These are phyloP conservation scores for Pseudoturritis turrita DNA, from an alignment of 345 rosid species.

Conservation along the genomic window DNA sequence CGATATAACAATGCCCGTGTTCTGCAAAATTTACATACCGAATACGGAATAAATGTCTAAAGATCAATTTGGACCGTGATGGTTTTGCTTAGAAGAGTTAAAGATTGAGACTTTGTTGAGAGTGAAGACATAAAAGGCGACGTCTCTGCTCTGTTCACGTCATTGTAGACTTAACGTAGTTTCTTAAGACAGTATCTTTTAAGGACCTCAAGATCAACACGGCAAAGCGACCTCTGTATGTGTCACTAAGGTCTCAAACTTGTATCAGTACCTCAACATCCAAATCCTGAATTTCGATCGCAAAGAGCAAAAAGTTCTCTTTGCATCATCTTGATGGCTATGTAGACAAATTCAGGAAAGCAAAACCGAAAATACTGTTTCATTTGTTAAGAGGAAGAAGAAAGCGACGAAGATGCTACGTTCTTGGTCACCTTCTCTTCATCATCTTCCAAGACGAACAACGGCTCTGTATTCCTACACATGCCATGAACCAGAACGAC, in stretches of 20 bases:
- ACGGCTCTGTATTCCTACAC: constrained; percentile 39
- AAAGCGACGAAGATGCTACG: not conserved
- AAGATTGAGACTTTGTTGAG: not conserved
- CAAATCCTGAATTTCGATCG: not conserved
- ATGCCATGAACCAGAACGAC: constrained; percentile 45
- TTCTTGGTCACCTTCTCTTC: constrained; percentile 25
- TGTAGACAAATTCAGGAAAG: not conserved
- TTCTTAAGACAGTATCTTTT: not conserved
- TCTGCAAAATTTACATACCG: too few species aligned
- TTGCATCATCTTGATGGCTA: not conserved
- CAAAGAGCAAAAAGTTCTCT: not conserved
- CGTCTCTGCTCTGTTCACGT: constrained; percentile 1
- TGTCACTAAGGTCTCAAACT: not conserved
- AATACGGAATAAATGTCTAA: too few species aligned
- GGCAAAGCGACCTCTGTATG: not conserved
- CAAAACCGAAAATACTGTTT: not conserved
- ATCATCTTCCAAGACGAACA: constrained; percentile 35
- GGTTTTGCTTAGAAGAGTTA: not conserved
- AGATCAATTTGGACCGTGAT: too few species aligned
- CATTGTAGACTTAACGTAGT: not conserved
- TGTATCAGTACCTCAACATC: not conserved
- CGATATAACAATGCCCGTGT: not conserved
- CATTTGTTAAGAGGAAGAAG: constrained; percentile 18
- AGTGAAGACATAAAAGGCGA: not conserved
- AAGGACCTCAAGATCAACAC: not conserved